Evolutionary conservation across 2,329 filamentous ascomycete species (phyloP).

Genomic region (Fusarium heterosporum): DNA sequence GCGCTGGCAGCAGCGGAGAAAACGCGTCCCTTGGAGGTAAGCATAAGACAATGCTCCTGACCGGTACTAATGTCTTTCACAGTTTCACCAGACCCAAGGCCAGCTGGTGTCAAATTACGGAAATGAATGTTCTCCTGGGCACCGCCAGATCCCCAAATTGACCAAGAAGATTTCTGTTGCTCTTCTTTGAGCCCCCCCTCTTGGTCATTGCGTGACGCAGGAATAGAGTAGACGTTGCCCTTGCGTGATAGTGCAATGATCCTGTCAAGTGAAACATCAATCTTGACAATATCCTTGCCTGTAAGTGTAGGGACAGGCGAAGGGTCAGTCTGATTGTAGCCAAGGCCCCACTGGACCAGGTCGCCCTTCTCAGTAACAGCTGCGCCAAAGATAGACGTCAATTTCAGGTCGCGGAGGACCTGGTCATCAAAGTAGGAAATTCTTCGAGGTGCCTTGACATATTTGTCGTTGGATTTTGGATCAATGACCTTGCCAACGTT

Average conservation of each 20-base stretch:
- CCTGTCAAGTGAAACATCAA: constrained; percentile 83
- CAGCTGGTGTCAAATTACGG: constrained; percentile 74
- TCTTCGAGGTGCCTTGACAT: constrained; percentile 83
- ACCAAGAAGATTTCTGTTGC: constrained; percentile 73
- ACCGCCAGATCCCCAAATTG: constrained; percentile 70
- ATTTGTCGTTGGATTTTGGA: constrained; percentile 79
- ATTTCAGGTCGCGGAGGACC: constrained; percentile 86
- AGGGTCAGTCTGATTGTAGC: constrained; percentile 73
- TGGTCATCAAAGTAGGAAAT: constrained; percentile 86
- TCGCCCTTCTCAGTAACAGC: constrained; percentile 91
- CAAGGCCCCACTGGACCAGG: constrained; percentile 89
- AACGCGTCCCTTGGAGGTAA: constrained; percentile 86
- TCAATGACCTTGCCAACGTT: constrained; percentile 88
- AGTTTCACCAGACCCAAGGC: constrained; percentile 76
- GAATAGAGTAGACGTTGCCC: constrained; percentile 86
- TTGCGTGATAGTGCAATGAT: constrained; percentile 81
- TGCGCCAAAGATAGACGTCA: constrained; percentile 84
- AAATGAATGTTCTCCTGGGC: constrained; percentile 69
- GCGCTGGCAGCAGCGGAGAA: constrained; percentile 89
- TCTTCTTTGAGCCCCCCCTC: constrained; percentile 68
- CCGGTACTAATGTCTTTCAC: constrained; percentile 81
- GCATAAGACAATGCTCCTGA: constrained; percentile 84
- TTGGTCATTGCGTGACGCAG: constrained; percentile 80
- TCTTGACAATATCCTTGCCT: constrained; percentile 82
- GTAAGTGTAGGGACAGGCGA: constrained; percentile 77